Conservation (phyloP, 2,329 filamentous ascomycete species). For the Helotiales sp. region DNA sequence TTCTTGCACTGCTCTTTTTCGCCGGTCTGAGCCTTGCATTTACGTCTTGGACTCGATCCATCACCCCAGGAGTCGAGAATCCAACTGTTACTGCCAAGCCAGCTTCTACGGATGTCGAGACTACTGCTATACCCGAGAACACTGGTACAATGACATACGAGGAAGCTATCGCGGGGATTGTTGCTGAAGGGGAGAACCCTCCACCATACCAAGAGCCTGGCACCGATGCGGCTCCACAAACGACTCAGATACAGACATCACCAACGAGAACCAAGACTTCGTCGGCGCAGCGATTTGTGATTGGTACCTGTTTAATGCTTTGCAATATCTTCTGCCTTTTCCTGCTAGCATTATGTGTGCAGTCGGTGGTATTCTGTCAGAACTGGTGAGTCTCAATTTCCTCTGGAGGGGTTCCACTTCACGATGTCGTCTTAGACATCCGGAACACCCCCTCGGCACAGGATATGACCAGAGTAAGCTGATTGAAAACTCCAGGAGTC, state of each 20-base stretch:
- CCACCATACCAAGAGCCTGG: constrained; percentile 16
- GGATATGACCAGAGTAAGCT: no score
- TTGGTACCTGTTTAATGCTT: constrained; percentile 6
- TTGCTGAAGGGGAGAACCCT: constrained; percentile 12
- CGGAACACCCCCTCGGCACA: no score
- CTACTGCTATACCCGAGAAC: neutral
- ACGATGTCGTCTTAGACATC: no score
- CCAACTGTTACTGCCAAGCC: neutral
- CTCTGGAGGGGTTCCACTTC: neutral
- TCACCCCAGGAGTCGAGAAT: constrained; percentile 2
- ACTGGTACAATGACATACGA: neutral
- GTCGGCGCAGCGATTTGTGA: constrained; percentile 16
- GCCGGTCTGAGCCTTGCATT: neutral
- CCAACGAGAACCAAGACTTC: neutral
- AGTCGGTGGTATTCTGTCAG: constrained; percentile 8
- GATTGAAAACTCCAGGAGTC: neutral
- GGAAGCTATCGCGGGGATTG: neutral
- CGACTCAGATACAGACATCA: neutral
- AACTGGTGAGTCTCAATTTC: neutral
- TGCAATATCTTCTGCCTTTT: neutral
- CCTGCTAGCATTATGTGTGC: constrained; percentile 7
- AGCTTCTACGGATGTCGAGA: neutral
- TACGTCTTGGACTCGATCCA: neutral
- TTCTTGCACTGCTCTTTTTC: constrained; percentile 1
- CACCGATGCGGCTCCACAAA: neutral